Conservation (phyloP, 139 green algal genomes). For the Chlorella vulgaris region DNA sequence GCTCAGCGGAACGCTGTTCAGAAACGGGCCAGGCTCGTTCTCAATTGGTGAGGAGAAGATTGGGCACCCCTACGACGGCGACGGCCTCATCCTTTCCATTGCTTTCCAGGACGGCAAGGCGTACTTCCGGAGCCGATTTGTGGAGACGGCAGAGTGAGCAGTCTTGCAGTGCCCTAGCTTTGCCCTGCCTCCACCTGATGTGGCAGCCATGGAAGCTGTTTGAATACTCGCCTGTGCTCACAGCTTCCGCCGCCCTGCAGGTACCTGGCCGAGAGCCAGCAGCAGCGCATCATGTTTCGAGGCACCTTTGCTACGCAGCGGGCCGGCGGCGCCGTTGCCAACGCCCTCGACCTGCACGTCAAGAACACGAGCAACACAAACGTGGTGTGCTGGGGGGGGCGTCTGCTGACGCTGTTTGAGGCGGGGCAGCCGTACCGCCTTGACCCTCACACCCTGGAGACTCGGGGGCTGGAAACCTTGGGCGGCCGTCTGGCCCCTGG, state of each 20-base stretch:
- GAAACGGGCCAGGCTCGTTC: constrained; percentile 58
- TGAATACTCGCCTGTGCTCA: too few species aligned
- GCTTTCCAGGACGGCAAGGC: constrained; percentile 41
- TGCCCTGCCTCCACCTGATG: too few species aligned
- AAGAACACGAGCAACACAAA: constrained; percentile 58
- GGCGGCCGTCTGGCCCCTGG: constrained; percentile 36
- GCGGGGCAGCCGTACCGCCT: constrained; percentile 54
- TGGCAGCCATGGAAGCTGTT: too few species aligned
- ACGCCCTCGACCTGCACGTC: constrained; percentile 45
- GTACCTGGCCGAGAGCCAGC: constrained; percentile 28
- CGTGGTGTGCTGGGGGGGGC: constrained; percentile 44
- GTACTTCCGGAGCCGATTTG: constrained; percentile 54
- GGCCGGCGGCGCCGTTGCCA: constrained; percentile 28
- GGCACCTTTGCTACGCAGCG: constrained; percentile 58
- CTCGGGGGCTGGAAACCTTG: constrained; percentile 46
- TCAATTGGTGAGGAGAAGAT: constrained; percentile 20
- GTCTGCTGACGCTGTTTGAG: constrained; percentile 53
- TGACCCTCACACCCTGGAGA: constrained; percentile 50
- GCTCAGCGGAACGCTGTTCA: constrained; percentile 52
- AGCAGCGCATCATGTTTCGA: constrained; percentile 51
- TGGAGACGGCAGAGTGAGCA: constrained; percentile 58
- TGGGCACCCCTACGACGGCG: constrained; percentile 61
- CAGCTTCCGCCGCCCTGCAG: too few species aligned
- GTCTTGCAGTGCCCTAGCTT: too few species aligned
- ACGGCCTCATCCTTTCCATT: constrained; percentile 48